Base-by-base conservation (phyloP, 225 moss, liverwort and hornwort species). In the Physcomitrium patens region DNA sequence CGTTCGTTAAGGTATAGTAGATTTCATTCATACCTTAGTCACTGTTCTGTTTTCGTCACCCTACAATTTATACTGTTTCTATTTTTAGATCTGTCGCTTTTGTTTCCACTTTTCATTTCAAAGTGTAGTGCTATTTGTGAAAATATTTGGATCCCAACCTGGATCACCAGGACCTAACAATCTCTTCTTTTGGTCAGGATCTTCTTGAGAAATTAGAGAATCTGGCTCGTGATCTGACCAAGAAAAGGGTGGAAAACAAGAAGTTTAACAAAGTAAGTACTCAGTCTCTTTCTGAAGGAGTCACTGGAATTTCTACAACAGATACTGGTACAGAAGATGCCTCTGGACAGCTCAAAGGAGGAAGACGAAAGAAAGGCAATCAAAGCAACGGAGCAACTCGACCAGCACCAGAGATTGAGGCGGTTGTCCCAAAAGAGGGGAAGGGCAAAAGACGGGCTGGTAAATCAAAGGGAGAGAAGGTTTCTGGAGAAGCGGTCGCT, bases 381-480 rank as follows among this genome's bases (percentile, higher is more conserved):
- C 81, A 73, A 70, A 72, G 62, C 28, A 69, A 78, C 59, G 76
- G 57, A 67, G 46, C 73, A 41, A 63, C 43, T 12, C 90, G 85
- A 71, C 75, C 89, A 65, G 79, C 60, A 70, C 73, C 69, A 17
- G 85, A 82, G 41, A 79, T 75, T 28, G 95, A 91, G 64, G 60
- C 66, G 16, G 79, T 82, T 41, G 75, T 71, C 41, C 71, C 88
- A 44, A 79, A 80, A 72, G 89, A 88, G 70, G 90, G 85, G 17
- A 95, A 95, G 64, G 90, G 87, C 37, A 85, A 76, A 76, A 87
- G 82, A 75, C 82, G 85, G 76, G 81, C 78, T 58, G 74, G 53
- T 18, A 99, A 91, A 81, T 65, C 80, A 10, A 99, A 93, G 85
- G 89, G 91, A 58, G 97, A 87, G 27, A 90, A 91, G 60, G 82